Base-by-base conservation (phyloP, 75 land plant species). In the Ceratopteris richardii region DNA sequence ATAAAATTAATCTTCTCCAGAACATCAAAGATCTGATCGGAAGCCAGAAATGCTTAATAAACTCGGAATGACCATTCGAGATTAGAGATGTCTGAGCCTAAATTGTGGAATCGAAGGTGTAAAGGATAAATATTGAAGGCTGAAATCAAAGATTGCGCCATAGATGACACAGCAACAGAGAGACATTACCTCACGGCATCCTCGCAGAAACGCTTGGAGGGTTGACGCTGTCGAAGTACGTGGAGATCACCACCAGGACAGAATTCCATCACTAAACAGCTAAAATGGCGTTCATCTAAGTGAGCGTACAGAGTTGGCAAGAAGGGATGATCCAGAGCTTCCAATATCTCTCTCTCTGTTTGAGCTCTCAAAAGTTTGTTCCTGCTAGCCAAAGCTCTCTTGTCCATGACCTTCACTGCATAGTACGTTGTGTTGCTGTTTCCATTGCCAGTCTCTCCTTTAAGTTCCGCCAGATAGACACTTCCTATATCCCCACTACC, bases 331-430 rank as follows among this genome's bases (percentile, higher is more conserved):
- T 63, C 65, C 18, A 63, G 36, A 22, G 50, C 33, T 18, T 48
- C 65, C 19, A 63, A 56, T 6, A 63, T 63, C 55, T 50, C 39
- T 14, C 65, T 5, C 55, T 63, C 65, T 9, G 65, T 63, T 28
- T 42, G 31, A 12, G 50, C 50, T 26, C 65, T 25, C 12, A 36
- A 28, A 2, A 63, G 65, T 56, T 63, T 63, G 27, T 63, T 63
- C 27, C 65, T 21, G 16, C 19, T 20, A 22, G 50, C 65, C 18
- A 63, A 31, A 29, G 46, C 25, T 5, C 33, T 17, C 55, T 63
- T 63, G 31, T 63, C 65, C 65, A 63, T 63, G 5, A 63, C 54
- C 58, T 63, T 63, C 33, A 63, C 18, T 13, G 65, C 65, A 22
- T 48, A 63, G 29, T 14, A 52, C 19, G 12, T 12, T 17, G 50